Conservation (phyloP, 2,329 filamentous ascomycete genomes). For the Plenodomus biglobosus region DNA sequence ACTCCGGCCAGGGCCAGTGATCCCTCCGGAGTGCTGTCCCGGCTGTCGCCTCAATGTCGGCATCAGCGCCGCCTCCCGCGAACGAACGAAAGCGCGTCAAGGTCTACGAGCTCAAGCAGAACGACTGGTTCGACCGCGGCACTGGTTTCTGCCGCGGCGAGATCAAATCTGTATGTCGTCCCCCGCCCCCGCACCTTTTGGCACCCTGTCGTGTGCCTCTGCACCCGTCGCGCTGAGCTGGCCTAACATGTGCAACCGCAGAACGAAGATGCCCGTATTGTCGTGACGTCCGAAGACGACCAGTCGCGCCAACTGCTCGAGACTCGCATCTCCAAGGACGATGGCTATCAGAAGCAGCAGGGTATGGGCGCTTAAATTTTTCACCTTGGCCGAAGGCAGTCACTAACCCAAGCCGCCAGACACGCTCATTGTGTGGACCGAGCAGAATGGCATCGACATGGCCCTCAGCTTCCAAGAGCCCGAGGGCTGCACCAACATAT, state of each 20-base stretch:
- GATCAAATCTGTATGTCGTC: not conserved
- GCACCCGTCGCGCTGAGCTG: constrained; percentile 8
- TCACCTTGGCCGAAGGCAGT: not conserved
- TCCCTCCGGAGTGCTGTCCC: constrained; percentile 27
- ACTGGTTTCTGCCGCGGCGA: constrained; percentile 89
- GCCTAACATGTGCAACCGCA: constrained; percentile 54
- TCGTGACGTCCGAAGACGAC: constrained; percentile 92
- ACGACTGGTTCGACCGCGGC: constrained; percentile 98
- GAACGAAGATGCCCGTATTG: constrained; percentile 80
- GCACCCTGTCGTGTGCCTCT: constrained; percentile 14
- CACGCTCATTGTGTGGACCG: constrained; percentile 97
- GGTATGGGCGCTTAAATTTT: constrained; percentile 55
- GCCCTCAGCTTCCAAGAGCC: constrained; percentile 97
- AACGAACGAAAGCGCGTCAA: constrained; percentile 74
- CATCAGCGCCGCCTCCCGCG: constrained; percentile 45
- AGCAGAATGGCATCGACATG: constrained; percentile 90
- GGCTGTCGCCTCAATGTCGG: constrained; percentile 10
- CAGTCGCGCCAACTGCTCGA: constrained; percentile 81
- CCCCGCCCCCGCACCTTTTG: not conserved
- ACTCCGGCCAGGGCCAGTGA: constrained; percentile 22
- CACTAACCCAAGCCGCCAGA: constrained; percentile 60
- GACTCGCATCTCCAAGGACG: constrained; percentile 87
- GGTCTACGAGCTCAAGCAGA: constrained; percentile 97
- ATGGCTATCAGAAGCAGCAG: constrained; percentile 98
- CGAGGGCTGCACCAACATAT: constrained; percentile 89